Conservation (phyloP, 2,329 filamentous ascomycete species). For the Ceratocystis destructans region DNA sequence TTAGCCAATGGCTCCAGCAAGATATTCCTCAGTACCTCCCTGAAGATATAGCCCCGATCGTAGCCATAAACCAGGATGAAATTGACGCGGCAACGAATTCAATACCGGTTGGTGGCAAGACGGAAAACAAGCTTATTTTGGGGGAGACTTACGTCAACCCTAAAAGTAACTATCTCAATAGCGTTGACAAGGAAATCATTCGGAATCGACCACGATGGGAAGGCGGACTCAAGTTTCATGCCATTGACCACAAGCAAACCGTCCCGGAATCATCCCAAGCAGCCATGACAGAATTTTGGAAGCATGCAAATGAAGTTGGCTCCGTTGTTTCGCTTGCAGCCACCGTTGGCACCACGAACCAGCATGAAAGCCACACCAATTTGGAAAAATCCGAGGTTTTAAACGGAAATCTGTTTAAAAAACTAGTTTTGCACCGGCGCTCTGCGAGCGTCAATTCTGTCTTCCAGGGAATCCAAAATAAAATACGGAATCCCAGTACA, state of each 20-base stretch:
- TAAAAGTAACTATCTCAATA: constrained; percentile 29
- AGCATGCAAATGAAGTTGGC: too few relatives aligned
- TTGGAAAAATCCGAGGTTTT: constrained; percentile 39
- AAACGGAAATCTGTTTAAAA: constrained; percentile 50
- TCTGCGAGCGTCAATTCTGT: constrained; percentile 28
- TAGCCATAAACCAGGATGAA: not conserved
- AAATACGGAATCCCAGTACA: constrained; percentile 38
- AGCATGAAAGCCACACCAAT: constrained; percentile 50
- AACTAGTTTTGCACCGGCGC: constrained; percentile 38
- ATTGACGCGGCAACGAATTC: not conserved
- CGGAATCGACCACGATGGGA: constrained; percentile 32
- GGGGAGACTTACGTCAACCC: constrained; percentile 38
- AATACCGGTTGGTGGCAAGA: constrained; percentile 34
- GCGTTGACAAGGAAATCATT: constrained; percentile 38
- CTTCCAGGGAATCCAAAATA: constrained; percentile 30
- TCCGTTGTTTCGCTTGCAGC: constrained; percentile 47
- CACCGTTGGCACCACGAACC: constrained; percentile 49
- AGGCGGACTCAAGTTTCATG: constrained; percentile 34
- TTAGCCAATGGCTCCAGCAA: constrained; percentile 37
- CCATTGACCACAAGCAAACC: constrained; percentile 32
- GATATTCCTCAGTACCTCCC: not conserved
- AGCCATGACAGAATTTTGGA: too few relatives aligned
- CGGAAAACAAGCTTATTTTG: constrained; percentile 36
- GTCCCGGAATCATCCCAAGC: constrained; percentile 26
- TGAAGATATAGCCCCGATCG: not conserved